These are phyloP conservation scores for Rhizopus delemar DNA, from an alignment of 371 early-diverging fungal genomes.

Conservation along the genomic window DNA sequence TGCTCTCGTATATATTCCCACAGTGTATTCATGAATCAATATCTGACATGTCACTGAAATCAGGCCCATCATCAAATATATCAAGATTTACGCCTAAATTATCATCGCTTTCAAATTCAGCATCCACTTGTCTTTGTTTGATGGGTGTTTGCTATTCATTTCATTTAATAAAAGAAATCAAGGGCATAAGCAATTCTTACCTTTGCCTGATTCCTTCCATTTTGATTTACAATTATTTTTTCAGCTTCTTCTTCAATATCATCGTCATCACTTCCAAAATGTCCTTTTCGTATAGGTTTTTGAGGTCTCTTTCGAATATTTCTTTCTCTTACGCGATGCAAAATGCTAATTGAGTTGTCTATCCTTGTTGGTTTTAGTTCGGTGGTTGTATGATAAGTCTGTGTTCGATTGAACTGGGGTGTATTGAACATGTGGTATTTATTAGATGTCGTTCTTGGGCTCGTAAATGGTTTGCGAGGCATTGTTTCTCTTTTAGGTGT, in stretches of 20 bases:
- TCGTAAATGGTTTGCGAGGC: conserved; percentile 22
- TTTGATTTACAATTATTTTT: background rate
- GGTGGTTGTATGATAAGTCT: conserved; percentile 3
- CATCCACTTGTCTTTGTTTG: background rate
- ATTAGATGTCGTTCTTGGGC: conserved; percentile 12
- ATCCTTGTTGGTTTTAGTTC: conserved; percentile 14
- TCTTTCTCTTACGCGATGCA: conserved; percentile 37
- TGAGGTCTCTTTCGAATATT: conserved; percentile 30
- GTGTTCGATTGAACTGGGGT: conserved; percentile 34
- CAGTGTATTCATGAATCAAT: conserved; percentile 21
- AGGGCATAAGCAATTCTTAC: too few relatives aligned
- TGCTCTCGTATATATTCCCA: background rate
- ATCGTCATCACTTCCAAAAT: conserved; percentile 19
- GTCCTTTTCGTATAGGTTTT: conserved; percentile 15
- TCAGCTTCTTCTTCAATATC: conserved; percentile 20
- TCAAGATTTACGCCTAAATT: conserved; percentile 33
- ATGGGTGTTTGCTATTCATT: background rate
- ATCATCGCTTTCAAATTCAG: conserved; percentile 34
- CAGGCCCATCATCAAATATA: conserved; percentile 55
- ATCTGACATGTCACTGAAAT: conserved; percentile 52
- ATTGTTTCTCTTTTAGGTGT: conserved; percentile 20
- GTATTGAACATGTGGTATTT: conserved; percentile 29
- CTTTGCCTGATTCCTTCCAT: background rate
- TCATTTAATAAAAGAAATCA: too few relatives aligned
- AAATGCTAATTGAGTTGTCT: conserved; percentile 17